phyloP scores from a whole-genome alignment of 345 rosid genomes.

The Citrus cavaleriei region DNA sequence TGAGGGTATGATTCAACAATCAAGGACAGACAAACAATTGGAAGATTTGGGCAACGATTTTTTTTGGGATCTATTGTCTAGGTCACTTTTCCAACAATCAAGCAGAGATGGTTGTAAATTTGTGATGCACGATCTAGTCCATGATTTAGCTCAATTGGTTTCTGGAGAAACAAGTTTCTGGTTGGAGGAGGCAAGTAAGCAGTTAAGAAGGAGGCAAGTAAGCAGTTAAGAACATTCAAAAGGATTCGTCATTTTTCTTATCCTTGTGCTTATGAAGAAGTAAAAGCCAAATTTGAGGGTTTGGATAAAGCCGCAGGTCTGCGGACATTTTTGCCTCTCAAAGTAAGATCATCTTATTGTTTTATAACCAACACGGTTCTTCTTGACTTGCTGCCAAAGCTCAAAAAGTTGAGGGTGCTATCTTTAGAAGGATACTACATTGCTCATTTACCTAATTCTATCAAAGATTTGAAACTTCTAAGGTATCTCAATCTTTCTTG shows the following conservation, averaged over 20 bases:
- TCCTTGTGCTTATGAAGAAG: no score
- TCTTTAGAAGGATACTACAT: no score
- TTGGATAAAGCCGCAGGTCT: not conserved
- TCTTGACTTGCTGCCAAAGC: no score
- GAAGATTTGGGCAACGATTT: not conserved
- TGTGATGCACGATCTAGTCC: no score
- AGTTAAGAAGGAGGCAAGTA: no score
- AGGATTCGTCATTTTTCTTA: not conserved
- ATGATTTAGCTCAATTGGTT: no score
- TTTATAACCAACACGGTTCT: no score
- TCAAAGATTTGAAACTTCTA: slow-evolving; percentile 7
- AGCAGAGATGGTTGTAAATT: no score
- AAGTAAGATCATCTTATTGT: no score
- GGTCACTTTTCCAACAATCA: no score
- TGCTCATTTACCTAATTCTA: not conserved
- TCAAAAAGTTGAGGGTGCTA: no score
- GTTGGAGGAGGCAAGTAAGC: no score
- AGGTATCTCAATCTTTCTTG: not conserved
- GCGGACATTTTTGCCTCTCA: slow-evolving; percentile 6
- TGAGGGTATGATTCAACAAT: not conserved
- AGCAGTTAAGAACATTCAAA: not conserved
- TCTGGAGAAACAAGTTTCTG: not conserved
- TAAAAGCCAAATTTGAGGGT: not conserved
- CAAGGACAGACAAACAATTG: not conserved
- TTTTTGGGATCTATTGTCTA: not conserved